phyloP scores from a whole-genome alignment of 805 yeast genomes.

The Metschnikowia amazonensis region DNA sequence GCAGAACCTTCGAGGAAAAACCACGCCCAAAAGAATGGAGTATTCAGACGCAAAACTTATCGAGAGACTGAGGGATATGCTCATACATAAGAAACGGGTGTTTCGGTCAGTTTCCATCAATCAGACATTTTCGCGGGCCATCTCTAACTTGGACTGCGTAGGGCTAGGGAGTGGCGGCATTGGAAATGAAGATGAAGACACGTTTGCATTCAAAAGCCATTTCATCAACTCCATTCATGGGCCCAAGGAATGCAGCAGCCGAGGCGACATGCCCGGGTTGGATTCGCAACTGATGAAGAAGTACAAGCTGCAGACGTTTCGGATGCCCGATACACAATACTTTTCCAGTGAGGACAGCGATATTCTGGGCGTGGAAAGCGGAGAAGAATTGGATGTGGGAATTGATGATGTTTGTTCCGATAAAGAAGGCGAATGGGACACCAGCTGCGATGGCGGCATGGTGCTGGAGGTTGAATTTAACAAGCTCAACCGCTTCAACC shows the following conservation, averaged over 20 bases:
- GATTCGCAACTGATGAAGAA: conserved; percentile 27
- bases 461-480: conserved; percentile 18
- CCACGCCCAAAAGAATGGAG: conserved; percentile 26
- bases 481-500: conserved; percentile 31
- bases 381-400: conserved; percentile 8
- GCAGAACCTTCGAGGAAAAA: conserved; percentile 27
- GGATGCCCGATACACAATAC: conserved; percentile 6
- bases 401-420: conserved; percentile 9
- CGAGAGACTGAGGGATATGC: conserved; percentile 43
- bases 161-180: conserved; percentile 11
- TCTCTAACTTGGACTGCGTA: conserved; percentile 8
- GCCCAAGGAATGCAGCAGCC: conserved; percentile 1
- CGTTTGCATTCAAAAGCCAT: conserved; percentile 17
- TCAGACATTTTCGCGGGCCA: conserved; percentile 13
- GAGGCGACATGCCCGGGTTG: background rate
- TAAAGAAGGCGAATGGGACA: conserved; percentile 20
- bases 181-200: conserved; percentile 14
- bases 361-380: conserved; percentile 10
- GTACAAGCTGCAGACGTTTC: conserved; percentile 35
- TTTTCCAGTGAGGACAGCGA: conserved; percentile 10
- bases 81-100: conserved; percentile 42
- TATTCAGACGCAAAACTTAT: conserved; percentile 54
- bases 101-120: conserved; percentile 36
- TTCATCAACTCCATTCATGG: conserved; percentile 13
- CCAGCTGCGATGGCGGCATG: conserved; percentile 10